Base-by-base conservation (phyloP, 1,284 basidiomycete species). In the Afroboletus lepidellus region DNA sequence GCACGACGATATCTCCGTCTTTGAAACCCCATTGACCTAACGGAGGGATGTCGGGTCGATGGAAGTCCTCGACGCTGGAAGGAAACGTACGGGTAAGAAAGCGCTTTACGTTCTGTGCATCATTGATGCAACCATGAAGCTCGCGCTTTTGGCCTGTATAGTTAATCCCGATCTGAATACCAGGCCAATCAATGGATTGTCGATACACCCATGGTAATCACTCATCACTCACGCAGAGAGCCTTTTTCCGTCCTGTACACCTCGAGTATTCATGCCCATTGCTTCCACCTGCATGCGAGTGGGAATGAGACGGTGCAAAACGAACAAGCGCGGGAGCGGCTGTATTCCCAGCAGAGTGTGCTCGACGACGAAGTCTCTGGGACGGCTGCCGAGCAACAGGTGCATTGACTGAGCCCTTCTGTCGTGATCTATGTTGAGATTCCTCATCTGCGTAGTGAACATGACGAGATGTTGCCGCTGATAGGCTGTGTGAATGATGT, bases 101-200 rank as follows among this genome's bases (percentile, higher is more conserved):
- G 13, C 76, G 69, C 48, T 79, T 77, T 42, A 94, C 79, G 58
- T 86, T 85, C 57, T 73, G 76, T 11, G 86, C 88, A 65, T 96
- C 93, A 61, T 94, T 94, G 61, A 93, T 80, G 60, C 93, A 94
- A 5, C 92, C 92, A 1, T 75, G 71, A 8, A 94, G 76, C 58
- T 81, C 80, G 48, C 81, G 78, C 1, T 62, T 60, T 52, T 82
- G 79, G 0, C 90, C 87, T 12, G 63, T 64, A 64, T 94, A 95
- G 69, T 94, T 94, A 61, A 94, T 85, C 0, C 87, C 89, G 57
- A 91, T 84, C 85, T 67, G 21, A 7, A 48, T 29, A 23, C 21
- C 39, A 36, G 18, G 20, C 3, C 21, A 6, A 27, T 32, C 20
- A 21, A 42, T 30, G 11, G 33, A 25, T 48, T 42, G 15, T 41